These are phyloP conservation scores for Metarhizium brunneum DNA, from an alignment of 2,329 filamentous ascomycete species.

Conservation along the genomic window DNA sequence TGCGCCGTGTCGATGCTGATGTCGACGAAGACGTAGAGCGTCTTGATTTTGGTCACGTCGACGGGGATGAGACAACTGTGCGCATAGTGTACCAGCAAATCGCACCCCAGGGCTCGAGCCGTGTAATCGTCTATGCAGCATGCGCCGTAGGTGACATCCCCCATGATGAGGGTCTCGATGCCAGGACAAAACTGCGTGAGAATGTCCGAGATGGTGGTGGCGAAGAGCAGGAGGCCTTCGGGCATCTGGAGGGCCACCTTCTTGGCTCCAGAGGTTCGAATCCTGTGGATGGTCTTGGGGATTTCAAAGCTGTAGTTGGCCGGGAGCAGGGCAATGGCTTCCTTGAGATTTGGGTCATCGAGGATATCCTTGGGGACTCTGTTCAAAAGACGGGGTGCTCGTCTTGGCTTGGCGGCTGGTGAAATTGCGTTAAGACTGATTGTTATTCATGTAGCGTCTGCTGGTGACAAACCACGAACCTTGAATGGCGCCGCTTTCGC, in stretches of 20 bases:
- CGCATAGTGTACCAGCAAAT: slow-evolving; percentile 91
- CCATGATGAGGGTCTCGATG: slow-evolving; percentile 93
- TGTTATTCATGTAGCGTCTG: not conserved
- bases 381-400: slow-evolving; percentile 74
- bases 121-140: slow-evolving; percentile 99
- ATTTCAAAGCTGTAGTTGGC: slow-evolving; percentile 99
- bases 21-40: slow-evolving; percentile 95
- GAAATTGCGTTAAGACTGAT: not conserved
- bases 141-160: slow-evolving; percentile 95
- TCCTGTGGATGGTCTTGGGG: slow-evolving; percentile 93
- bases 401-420: slow-evolving; percentile 60
- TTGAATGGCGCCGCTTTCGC: slow-evolving; percentile 27
- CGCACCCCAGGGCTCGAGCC: slow-evolving; percentile 84
- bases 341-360: slow-evolving; percentile 75
- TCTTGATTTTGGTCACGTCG: slow-evolving; percentile 93
- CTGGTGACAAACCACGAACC: slow-evolving; percentile 34
- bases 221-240: slow-evolving; percentile 88
- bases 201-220: slow-evolving; percentile 96
- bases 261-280: slow-evolving; percentile 69
- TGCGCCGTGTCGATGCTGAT: slow-evolving; percentile 92
- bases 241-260: slow-evolving; percentile 94
- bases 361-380: slow-evolving; percentile 83
- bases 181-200: slow-evolving; percentile 88
- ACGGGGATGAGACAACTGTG: slow-evolving; percentile 95
- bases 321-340: slow-evolving; percentile 77